A percentile compares a stretch with the other conserved stretches of the same genome.
These are phyloP conservation scores for Pilatotrama ljubarskyi DNA, from an alignment of 768 basidiomycete genomes.

Conservation along the genomic window DNA sequence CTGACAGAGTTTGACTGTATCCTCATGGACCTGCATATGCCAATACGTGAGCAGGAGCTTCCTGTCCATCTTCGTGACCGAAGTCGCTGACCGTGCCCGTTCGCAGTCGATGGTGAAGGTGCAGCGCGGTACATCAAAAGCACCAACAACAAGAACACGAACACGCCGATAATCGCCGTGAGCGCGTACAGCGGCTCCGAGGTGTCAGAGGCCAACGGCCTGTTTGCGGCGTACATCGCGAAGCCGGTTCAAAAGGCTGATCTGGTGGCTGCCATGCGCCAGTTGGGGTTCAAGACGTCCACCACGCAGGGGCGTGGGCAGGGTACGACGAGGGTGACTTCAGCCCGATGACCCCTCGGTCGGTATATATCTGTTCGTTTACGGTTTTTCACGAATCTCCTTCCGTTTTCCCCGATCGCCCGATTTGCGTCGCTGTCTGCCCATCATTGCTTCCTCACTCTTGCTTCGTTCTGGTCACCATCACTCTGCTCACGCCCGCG, in stretches of 20 bases:
- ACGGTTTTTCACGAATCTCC: conserved; percentile 14
- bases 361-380: conserved; percentile 20
- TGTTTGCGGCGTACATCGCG: conserved; percentile 79
- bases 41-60: conserved; percentile 65
- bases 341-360: conserved; percentile 20
- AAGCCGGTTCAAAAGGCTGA: conserved; percentile 92
- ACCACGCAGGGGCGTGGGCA: conserved; percentile 52
- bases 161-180: conserved; percentile 89
- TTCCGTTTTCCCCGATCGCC: not conserved
- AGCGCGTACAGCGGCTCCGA: conserved; percentile 84
- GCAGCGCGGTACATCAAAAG: conserved; percentile 97
- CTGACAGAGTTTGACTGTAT: conserved; percentile 89
- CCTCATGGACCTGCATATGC: conserved; percentile 95
- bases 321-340: conserved; percentile 20
- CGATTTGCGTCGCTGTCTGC: conserved; percentile 18
- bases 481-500: conserved; percentile 21
- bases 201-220: conserved; percentile 57
- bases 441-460: conserved; percentile 15
- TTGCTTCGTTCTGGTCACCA: conserved; percentile 20
- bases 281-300: conserved; percentile 89
- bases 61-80: conserved; percentile 3
- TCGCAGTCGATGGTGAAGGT: conserved; percentile 87
- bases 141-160: conserved; percentile 92
- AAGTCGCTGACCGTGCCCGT: not conserved
- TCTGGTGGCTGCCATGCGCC: conserved; percentile 74